Evolutionary conservation across 495 filamentous ascomycete genomes (phyloP), one percentile per base, ranked within the genome.

Genomic region (Trichoderma erinaceum): DNA sequence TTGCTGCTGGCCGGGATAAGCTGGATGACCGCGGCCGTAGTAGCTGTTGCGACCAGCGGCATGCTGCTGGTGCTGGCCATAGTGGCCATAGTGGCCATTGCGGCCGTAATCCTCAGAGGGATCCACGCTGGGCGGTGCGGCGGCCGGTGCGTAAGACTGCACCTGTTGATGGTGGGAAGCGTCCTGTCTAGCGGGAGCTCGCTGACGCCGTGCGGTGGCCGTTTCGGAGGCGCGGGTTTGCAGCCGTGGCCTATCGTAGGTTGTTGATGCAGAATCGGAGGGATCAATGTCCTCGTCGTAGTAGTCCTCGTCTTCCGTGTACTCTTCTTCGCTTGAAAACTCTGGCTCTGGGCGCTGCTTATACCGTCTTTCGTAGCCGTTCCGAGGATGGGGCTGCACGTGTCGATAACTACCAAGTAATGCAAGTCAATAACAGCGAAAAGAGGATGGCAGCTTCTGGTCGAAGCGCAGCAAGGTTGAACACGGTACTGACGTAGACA

Each of bases 221-320:
- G 61, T 78, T 74, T 65, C 72, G 75, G 71, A 78, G 77, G 66
- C 71, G 78, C 67, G 11, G 71, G 63, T 15, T 73, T 66, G 64
- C 72, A 46, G 66, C 52, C 68, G 74, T n/a, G 63, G 35, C n/a
- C 63, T 65, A 2, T 71, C 73, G 46, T 75, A 68, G 65, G 44
- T 71, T 73, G 82, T 66, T 75, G 87, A 94, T 35, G 91, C 91
- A n/a, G 91, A 93, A 80, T 96, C 92, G 44, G 88, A 90, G 27
- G 91, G 89, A 65, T 89, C 87, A 71, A 95, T 78, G 71, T 93
- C 91, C 73, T 88, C 80, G 29, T 41, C 63, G 63, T 65, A 29
- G 32, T 21, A 29, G 52, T 61, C 25, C 1, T 61, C 52, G 4
- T 23, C 50, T n/a, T 56, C 15, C 27, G 25, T 10, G 23, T 21